Conservation (phyloP, 768 basidiomycete genomes). For the Pholiota microspora region DNA sequence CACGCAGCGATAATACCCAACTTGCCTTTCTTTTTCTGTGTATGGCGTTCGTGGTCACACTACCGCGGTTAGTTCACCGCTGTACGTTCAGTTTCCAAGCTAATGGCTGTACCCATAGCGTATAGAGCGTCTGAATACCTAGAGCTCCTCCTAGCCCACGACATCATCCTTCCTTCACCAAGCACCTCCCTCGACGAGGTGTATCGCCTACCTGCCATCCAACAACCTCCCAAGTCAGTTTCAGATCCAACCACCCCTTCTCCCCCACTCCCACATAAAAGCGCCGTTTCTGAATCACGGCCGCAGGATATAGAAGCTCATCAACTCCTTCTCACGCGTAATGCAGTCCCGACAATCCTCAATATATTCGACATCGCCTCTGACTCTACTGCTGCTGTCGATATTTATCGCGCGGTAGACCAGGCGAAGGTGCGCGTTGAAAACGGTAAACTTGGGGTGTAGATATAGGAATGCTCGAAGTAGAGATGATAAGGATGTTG, state of each 20-base stretch:
- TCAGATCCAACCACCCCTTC: neutral
- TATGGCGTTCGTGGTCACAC: slow-evolving; percentile 84
- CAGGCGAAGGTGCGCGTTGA: slow-evolving; percentile 43
- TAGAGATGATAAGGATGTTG: too few species aligned
- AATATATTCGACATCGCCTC: slow-evolving; percentile 41
- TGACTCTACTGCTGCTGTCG: slow-evolving; percentile 35
- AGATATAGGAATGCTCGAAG: neutral
- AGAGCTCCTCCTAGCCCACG: slow-evolving; percentile 52
- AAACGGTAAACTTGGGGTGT: neutral
- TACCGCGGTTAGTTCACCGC: slow-evolving; percentile 54
- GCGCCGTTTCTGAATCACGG: too few species aligned
- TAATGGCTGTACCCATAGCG: slow-evolving; percentile 34
- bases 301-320: slow-evolving; percentile 4
- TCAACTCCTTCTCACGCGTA: slow-evolving; percentile 36
- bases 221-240: slow-evolving; percentile 13
- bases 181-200: slow-evolving; percentile 55
- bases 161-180: slow-evolving; percentile 54
- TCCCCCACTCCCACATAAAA: neutral
- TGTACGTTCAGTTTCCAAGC: neutral
- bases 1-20: slow-evolving; percentile 74
- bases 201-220: slow-evolving; percentile 31
- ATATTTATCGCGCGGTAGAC: slow-evolving; percentile 64
- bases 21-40: slow-evolving; percentile 82
- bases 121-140: slow-evolving; percentile 72
- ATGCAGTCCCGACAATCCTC: slow-evolving; percentile 53